A percentile compares a stretch with the other conserved stretches of the same genome.
phyloP scores from a whole-genome alignment of 2,329 filamentous ascomycete species.

The Beauveria caledonica region DNA sequence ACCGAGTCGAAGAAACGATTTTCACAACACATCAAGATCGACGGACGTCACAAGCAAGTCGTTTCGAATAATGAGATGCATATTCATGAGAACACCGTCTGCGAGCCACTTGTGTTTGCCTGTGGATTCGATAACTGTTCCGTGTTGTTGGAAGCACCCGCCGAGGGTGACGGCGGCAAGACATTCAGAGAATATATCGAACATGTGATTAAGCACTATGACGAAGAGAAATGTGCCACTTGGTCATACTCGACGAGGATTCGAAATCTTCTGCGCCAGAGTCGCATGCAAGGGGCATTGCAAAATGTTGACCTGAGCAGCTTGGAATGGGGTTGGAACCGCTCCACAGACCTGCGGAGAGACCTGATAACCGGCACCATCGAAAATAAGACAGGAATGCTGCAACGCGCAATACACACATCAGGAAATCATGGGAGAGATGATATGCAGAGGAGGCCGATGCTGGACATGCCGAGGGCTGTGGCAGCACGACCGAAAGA shows the following conservation, averaged over 20 bases:
- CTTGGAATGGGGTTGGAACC: slow-evolving; percentile 34
- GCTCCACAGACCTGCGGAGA: slow-evolving; percentile 33
- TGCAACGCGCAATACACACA: neutral
- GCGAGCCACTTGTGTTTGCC: slow-evolving; percentile 39
- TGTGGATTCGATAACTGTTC: slow-evolving; percentile 39
- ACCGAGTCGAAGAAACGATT: slow-evolving; percentile 42
- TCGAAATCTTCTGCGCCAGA: slow-evolving; percentile 36
- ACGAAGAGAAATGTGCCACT: slow-evolving; percentile 31
- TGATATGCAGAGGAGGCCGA: neutral
- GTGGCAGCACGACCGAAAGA: neutral
- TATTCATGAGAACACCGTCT: slow-evolving; percentile 26
- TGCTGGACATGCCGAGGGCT: neutral
- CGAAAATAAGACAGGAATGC: neutral
- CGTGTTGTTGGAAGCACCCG: slow-evolving; percentile 35
- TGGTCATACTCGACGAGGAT: slow-evolving; percentile 39
- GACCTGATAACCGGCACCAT: slow-evolving; percentile 32
- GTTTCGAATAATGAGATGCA: slow-evolving; percentile 16
- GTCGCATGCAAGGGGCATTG: neutral
- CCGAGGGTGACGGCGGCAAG: slow-evolving; percentile 29
- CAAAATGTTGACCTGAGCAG: neutral
- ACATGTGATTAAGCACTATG: slow-evolving; percentile 40
- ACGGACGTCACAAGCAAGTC: neutral
- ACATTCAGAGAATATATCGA: slow-evolving; percentile 37
- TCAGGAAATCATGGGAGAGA: neutral
- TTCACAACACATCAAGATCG: slow-evolving; percentile 37